Percentiles rank a stretch among this genome's conserved stretches.
Conservation (phyloP, 1,139 yeast species). For the Geotrichum carabidarum region DNA sequence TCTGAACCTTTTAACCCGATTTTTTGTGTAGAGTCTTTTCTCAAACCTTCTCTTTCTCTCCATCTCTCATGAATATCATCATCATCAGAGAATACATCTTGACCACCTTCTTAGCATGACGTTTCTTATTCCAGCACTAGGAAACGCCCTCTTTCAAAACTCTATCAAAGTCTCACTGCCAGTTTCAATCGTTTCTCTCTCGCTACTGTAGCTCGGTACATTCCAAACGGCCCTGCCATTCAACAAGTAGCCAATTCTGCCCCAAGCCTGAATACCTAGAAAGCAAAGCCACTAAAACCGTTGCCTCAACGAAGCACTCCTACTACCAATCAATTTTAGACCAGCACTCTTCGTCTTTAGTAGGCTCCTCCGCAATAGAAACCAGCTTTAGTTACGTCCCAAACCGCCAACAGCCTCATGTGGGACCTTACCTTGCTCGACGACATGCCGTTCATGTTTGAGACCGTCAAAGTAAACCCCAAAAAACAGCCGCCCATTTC, state of each 20-base stretch:
- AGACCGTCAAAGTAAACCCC: neutral
- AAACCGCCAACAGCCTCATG: neutral
- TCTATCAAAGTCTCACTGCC: neutral
- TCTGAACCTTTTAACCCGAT: neutral
- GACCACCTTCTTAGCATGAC: neutral
- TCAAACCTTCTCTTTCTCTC: neutral
- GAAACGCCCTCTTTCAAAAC: neutral
- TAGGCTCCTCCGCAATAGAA: conserved; percentile 6
- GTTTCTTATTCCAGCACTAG: neutral
- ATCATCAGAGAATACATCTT: neutral
- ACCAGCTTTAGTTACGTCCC: neutral
- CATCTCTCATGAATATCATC: neutral
- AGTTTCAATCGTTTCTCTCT: conserved; percentile 5
- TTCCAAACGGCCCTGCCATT: neutral
- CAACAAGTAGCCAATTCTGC: neutral
- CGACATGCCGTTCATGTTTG: neutral
- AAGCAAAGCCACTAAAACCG: neutral
- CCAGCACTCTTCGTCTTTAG: conserved; percentile 5
- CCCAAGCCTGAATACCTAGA: neutral
- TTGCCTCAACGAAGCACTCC: neutral
- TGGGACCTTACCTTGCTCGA: conserved; percentile 5
- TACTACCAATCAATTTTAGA: neutral
- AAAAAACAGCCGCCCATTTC: neutral
- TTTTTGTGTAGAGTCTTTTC: neutral
- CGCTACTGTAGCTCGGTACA: neutral